Evolutionary conservation across 805 yeast species (phyloP).

Genomic region (Sugiyamaella floridensis): DNA sequence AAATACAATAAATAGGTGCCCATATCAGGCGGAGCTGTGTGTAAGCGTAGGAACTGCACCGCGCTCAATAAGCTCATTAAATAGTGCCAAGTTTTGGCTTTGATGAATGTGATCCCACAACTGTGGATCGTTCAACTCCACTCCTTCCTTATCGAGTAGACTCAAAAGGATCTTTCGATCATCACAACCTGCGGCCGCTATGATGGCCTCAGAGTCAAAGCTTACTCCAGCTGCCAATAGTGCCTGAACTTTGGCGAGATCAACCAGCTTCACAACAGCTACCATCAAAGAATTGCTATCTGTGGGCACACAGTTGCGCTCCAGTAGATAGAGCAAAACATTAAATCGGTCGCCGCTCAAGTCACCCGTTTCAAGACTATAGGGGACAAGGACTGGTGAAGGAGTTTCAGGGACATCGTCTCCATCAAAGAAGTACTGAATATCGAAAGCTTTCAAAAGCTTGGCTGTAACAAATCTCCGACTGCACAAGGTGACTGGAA

Average conservation of each 20-base stretch:
- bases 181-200: conserved; percentile 15
- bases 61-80: neutral
- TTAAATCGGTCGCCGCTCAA: neutral
- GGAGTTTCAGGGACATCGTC: neutral
- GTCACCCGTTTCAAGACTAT: conserved; percentile 19
- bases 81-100: neutral
- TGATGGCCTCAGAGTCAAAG: conserved; percentile 4
- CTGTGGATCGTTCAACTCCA: conserved; percentile 1
- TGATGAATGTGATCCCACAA: neutral
- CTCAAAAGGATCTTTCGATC: conserved; percentile 9
- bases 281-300: conserved; percentile 9
- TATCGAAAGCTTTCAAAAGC: conserved; percentile 45
- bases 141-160: conserved; percentile 2
- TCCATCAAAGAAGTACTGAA: conserved; percentile 22
- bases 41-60: neutral
- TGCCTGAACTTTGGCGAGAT: neutral
- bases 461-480: conserved; percentile 24
- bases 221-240: conserved; percentile 4
- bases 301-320: conserved; percentile 4
- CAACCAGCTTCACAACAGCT: conserved; percentile 1
- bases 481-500: conserved; percentile 11
- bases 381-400: neutral
- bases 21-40: neutral
- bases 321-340: neutral
- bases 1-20: neutral